Conservation (phyloP, 768 basidiomycete genomes). For the Trametes maxima region DNA sequence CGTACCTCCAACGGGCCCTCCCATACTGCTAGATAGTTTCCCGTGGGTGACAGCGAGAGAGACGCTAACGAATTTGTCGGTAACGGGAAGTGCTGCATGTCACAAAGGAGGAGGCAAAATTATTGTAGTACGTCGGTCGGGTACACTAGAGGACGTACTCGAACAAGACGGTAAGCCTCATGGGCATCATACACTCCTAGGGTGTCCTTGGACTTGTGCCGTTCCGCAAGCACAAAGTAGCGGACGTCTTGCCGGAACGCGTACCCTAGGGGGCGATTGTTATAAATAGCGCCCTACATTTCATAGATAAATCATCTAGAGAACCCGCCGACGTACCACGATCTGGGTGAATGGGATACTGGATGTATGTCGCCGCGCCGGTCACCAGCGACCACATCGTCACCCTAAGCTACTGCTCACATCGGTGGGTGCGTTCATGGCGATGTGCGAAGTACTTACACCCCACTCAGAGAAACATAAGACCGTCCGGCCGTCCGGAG, state of each 20-base stretch:
- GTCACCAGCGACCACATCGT: conserved; percentile 84
- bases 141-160: conserved; percentile 47
- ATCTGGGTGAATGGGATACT: conserved; percentile 81
- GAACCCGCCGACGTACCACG: conserved; percentile 52
- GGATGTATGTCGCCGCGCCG: conserved; percentile 78
- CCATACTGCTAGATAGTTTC: conserved; percentile 78
- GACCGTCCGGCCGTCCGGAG: conserved; percentile 78
- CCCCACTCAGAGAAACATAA: conserved; percentile 94
- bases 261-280: conserved; percentile 52
- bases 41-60: conserved; percentile 73
- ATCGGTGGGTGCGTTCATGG: background rate
- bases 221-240: conserved; percentile 85
- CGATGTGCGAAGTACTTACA: conserved; percentile 51
- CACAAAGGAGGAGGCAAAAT: conserved; percentile 2
- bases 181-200: conserved; percentile 80
- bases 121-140: background rate
- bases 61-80: conserved; percentile 75
- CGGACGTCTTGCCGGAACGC: conserved; percentile 79
- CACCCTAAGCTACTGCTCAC: conserved; percentile 65
- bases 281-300: background rate
- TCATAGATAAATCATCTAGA: background rate
- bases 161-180: conserved; percentile 69
- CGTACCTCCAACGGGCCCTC: conserved; percentile 80
- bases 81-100: conserved; percentile 74
- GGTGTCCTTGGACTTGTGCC: conserved; percentile 88